A percentile compares a stretch with the other conserved stretches of the same genome.
phyloP scores from a whole-genome alignment of 2,329 filamentous ascomycete genomes.

The Microsporum audouinii region DNA sequence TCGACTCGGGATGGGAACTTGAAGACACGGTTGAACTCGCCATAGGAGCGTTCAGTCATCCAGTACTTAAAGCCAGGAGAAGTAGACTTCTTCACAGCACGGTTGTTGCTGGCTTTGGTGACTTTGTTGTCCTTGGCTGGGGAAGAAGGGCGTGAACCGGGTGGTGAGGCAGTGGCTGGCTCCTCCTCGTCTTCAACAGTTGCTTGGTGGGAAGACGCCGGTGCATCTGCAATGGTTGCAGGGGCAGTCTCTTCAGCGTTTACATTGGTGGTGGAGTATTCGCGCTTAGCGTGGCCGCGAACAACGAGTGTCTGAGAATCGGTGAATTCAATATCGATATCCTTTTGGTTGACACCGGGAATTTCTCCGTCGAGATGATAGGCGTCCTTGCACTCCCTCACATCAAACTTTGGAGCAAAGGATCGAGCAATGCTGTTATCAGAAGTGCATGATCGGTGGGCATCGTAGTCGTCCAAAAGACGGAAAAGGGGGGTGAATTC shows the following conservation, averaged over 20 bases:
- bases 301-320: slow-evolving; percentile 36
- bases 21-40: slow-evolving; percentile 47
- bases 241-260: slow-evolving; percentile 13
- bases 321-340: slow-evolving; percentile 38
- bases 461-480: slow-evolving; percentile 33
- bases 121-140: slow-evolving; percentile 15
- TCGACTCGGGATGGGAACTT: slow-evolving; percentile 46
- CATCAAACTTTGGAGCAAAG: slow-evolving; percentile 35
- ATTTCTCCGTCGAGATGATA: slow-evolving; percentile 38
- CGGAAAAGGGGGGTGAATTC: slow-evolving; percentile 34
- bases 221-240: slow-evolving; percentile 11
- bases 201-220: slow-evolving; percentile 29
- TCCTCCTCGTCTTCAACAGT: slow-evolving; percentile 45
- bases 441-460: slow-evolving; percentile 19
- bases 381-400: slow-evolving; percentile 30
- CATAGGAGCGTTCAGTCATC: slow-evolving; percentile 46
- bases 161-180: slow-evolving; percentile 12
- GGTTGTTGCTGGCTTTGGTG: slow-evolving; percentile 17
- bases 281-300: slow-evolving; percentile 30
- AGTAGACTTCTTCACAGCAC: slow-evolving; percentile 18
- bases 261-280: slow-evolving; percentile 19
- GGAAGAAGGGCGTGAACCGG: slow-evolving; percentile 10
- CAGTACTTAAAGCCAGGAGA: slow-evolving; percentile 37
- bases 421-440: slow-evolving; percentile 15
- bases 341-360: slow-evolving; percentile 33